Percentiles rank a stretch among this genome's conserved stretches.
Evolutionary conservation across 768 basidiomycete species (phyloP).

Genomic region (Mycena vulgaris): DNA sequence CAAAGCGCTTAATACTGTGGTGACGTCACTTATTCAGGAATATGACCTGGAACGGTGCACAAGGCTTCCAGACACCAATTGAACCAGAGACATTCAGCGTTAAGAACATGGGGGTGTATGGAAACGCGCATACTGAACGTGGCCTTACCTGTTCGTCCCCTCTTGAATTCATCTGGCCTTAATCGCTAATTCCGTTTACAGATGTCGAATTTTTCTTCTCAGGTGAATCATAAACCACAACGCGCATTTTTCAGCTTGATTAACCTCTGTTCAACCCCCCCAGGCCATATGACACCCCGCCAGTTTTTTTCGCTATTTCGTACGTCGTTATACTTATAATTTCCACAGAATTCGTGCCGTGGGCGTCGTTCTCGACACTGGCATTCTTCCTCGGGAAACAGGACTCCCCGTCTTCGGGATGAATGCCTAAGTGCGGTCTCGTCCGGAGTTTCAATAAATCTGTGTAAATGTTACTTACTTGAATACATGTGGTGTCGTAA

Average conservation of each 20-base stretch:
- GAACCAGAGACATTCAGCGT: conserved; percentile 72
- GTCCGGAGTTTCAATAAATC: too few relatives aligned
- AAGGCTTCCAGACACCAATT: conserved; percentile 80
- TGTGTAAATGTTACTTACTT: not conserved
- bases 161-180: not conserved
- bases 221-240: conserved; percentile 7
- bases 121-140: conserved; percentile 74
- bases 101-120: conserved; percentile 74
- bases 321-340: conserved; percentile 25
- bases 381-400: conserved; percentile 64
- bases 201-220: conserved; percentile 67
- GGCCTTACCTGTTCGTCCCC: conserved; percentile 70
- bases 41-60: conserved; percentile 69
- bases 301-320: conserved; percentile 37
- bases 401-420: conserved; percentile 58
- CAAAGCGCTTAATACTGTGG: not conserved
- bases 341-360: conserved; percentile 63
- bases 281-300: conserved; percentile 76
- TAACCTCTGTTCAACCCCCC: conserved; percentile 39
- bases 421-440: not conserved
- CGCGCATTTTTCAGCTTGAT: too few relatives aligned
- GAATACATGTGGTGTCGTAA: too few relatives aligned
- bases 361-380: conserved; percentile 60
- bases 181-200: conserved; percentile 45
- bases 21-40: conserved; percentile 48